Conservation (phyloP, 805 yeast species). For the Wickerhamomyces hampshirensis region DNA sequence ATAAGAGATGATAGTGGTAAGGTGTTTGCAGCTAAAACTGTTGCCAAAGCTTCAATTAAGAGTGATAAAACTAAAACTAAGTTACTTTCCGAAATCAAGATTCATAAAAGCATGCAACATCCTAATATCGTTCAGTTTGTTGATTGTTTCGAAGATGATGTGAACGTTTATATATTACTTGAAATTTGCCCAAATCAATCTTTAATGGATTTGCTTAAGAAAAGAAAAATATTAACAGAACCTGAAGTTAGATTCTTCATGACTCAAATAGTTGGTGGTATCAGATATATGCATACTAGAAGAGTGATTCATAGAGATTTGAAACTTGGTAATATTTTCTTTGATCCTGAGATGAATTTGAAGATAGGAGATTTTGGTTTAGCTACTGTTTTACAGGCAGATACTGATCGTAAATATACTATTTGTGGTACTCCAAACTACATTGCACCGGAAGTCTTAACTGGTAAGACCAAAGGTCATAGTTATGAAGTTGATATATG, state of each 20-base stretch:
- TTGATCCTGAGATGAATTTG: conserved; percentile 89
- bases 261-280: conserved; percentile 92
- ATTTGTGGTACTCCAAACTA: conserved; percentile 99
- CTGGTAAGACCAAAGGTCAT: conserved; percentile 85
- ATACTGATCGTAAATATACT: conserved; percentile 77
- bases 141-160: conserved; percentile 96
- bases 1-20: conserved; percentile 87
- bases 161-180: conserved; percentile 85
- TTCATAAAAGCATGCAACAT: conserved; percentile 86
- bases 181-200: conserved; percentile 96
- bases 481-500: conserved; percentile 94
- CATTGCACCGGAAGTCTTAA: conserved; percentile 95
- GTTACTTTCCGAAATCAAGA: conserved; percentile 88
- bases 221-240: conserved; percentile 80
- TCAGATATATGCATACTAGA: conserved; percentile 85
- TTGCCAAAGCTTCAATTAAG: conserved; percentile 91
- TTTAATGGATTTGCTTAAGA: conserved; percentile 84
- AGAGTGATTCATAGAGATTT: conserved; percentile 94
- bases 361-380: conserved; percentile 98
- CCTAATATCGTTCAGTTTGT: conserved; percentile 87
- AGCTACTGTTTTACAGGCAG: conserved; percentile 84
- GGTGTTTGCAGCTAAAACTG: conserved; percentile 93
- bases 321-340: conserved; percentile 92
- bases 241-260: conserved; percentile 87
- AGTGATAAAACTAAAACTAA: conserved; percentile 82